Conservation (phyloP, 305 asterid genomes). For the Salvia sclarea region DNA sequence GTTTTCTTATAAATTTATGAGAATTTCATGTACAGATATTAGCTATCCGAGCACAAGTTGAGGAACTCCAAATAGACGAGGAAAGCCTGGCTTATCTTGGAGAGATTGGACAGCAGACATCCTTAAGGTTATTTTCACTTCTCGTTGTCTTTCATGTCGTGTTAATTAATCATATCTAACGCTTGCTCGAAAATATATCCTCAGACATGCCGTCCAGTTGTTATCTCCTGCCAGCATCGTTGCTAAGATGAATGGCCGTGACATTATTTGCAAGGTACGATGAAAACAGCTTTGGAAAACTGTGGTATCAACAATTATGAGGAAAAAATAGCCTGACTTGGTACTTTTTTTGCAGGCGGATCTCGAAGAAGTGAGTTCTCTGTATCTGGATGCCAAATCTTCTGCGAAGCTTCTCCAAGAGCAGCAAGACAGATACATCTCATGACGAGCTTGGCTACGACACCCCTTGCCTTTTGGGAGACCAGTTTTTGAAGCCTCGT, state of each 20-base stretch:
- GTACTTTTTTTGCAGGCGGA: slow-evolving; percentile 55
- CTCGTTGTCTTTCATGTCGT: neutral
- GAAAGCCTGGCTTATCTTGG: slow-evolving; percentile 91
- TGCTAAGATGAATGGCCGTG: slow-evolving; percentile 85
- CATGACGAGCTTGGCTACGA: slow-evolving; percentile 33
- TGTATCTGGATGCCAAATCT: slow-evolving; percentile 88
- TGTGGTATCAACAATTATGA: neutral
- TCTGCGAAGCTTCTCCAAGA: slow-evolving; percentile 93
- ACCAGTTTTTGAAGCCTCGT: neutral
- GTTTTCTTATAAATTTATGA: neutral
- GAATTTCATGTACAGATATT: slow-evolving; percentile 60
- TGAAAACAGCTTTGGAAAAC: neutral
- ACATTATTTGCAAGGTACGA: slow-evolving; percentile 84
- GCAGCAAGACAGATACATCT: slow-evolving; percentile 92
- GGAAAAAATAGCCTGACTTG: neutral
- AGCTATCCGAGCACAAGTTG: slow-evolving; percentile 95
- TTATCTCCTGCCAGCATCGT: slow-evolving; percentile 90
- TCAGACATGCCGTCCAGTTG: slow-evolving; percentile 86
- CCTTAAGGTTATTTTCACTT: slow-evolving; percentile 59
- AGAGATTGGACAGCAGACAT: slow-evolving; percentile 82
- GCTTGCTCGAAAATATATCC: slow-evolving; percentile 8
- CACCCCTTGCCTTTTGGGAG: neutral
- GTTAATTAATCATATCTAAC: neutral
- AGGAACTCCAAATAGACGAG: slow-evolving; percentile 81
- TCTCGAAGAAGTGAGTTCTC: slow-evolving; percentile 80